phyloP scores from a whole-genome alignment of 2,329 filamentous ascomycete genomes.

The Hirsutella minnesotensis region DNA sequence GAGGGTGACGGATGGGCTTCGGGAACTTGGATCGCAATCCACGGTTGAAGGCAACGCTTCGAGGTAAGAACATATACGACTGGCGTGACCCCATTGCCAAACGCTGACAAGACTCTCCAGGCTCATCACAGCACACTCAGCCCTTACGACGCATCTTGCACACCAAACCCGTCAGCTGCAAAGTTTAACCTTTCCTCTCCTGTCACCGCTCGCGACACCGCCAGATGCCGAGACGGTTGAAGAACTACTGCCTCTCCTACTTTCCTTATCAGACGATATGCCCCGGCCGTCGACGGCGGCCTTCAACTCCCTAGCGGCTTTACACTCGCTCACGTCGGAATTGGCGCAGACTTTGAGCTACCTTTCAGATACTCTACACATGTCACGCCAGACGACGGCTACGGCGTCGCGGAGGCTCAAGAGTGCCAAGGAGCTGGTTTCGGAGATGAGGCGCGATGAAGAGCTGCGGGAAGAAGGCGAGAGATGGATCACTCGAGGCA shows the following conservation, averaged over 20 bases:
- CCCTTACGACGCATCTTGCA: constrained; percentile 60
- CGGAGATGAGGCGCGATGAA: constrained; percentile 73
- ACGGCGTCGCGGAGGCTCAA: constrained; percentile 70
- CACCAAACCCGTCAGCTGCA: constrained; percentile 69
- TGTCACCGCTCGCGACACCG: constrained; percentile 55
- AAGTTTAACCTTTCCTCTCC: constrained; percentile 56
- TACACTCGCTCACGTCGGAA: constrained; percentile 61
- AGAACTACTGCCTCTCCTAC: constrained; percentile 54
- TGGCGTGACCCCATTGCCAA: neutral
- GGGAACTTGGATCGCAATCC: constrained; percentile 61
- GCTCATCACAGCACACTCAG: constrained; percentile 63
- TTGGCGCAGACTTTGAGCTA: constrained; percentile 72
- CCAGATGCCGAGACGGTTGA: constrained; percentile 56
- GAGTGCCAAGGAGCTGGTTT: constrained; percentile 72
- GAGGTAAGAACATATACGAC: constrained; percentile 49
- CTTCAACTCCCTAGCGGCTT: constrained; percentile 52
- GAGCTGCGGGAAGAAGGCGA: constrained; percentile 75
- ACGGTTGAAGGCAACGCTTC: constrained; percentile 61
- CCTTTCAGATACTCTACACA: constrained; percentile 83
- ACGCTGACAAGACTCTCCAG: constrained; percentile 28
- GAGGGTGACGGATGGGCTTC: constrained; percentile 56
- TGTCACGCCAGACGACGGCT: constrained; percentile 79
- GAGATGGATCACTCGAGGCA: constrained; percentile 66
- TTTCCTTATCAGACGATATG: constrained; percentile 53
- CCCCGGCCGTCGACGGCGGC: constrained; percentile 51